These are phyloP conservation scores for Sutorius eximius DNA, from an alignment of 1,284 basidiomycete species.

Conservation along the genomic window DNA sequence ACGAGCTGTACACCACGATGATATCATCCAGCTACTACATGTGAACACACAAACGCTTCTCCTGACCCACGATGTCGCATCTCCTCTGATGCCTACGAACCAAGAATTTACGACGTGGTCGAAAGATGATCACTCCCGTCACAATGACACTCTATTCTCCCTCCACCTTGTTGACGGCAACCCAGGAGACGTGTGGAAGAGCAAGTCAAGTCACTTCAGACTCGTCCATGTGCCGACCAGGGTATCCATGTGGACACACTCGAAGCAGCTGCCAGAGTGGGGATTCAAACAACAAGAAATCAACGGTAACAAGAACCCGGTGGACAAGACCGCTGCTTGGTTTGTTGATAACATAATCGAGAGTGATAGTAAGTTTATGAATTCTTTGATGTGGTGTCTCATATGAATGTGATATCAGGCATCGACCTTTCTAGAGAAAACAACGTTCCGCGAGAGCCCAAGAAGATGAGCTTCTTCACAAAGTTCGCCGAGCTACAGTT, in stretches of 20 bases:
- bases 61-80: constrained; percentile 96
- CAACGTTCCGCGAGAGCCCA: constrained; percentile 62
- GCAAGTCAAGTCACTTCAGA: constrained; percentile 88
- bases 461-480: constrained; percentile 87
- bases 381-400: neutral
- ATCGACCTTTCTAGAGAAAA: constrained; percentile 18
- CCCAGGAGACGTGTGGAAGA: constrained; percentile 83
- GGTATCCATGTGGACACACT: constrained; percentile 93
- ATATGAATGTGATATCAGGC: constrained; percentile 11
- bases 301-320: constrained; percentile 94
- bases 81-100: constrained; percentile 95
- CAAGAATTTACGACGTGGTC: constrained; percentile 96
- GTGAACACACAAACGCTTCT: constrained; percentile 82
- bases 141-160: constrained; percentile 88
- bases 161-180: constrained; percentile 71
- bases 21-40: constrained; percentile 88
- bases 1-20: constrained; percentile 85
- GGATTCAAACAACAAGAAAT: constrained; percentile 96
- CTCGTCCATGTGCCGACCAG: constrained; percentile 87
- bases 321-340: constrained; percentile 87
- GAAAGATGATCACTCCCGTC: constrained; percentile 66
- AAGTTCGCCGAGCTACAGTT: constrained; percentile 95
- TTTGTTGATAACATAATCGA: constrained; percentile 81
- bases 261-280: constrained; percentile 89
- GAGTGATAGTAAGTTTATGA: constrained; percentile 58